A percentile compares a stretch with the other conserved stretches of the same genome.
Conservation (phyloP, 2,329 filamentous ascomycete genomes). For the Xylariaceae sp. region DNA sequence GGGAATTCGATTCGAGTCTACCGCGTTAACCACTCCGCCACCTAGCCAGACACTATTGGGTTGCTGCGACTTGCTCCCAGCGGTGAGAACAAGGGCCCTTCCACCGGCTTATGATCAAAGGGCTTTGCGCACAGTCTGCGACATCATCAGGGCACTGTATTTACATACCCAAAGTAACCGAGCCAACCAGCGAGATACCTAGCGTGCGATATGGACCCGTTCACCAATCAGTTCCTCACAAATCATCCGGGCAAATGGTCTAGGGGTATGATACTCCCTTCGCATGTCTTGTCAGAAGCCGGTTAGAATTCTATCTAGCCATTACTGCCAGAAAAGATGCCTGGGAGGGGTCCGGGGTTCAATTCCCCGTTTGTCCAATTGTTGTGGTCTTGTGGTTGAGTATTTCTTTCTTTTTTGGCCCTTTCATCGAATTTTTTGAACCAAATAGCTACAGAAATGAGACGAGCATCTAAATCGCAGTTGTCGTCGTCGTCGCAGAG, state of each 20-base stretch:
- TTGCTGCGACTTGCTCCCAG: not conserved
- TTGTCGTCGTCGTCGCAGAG: no score
- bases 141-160: no score
- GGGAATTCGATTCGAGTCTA: constrained; percentile 12
- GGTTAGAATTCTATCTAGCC: not conserved
- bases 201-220: not conserved
- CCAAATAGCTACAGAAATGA: no score
- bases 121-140: no score
- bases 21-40: constrained; percentile 19
- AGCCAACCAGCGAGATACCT: not conserved
- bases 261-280: constrained; percentile 19
- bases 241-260: constrained; percentile 13
- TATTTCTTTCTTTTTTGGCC: not conserved
- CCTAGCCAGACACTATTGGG: constrained; percentile 2
- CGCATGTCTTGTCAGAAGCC: constrained; percentile 2
- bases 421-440: no score
- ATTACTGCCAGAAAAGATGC: not conserved
- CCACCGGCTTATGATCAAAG: not conserved
- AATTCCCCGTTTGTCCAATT: constrained; percentile 21
- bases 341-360: constrained; percentile 24
- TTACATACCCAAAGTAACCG: not conserved
- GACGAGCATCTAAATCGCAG: no score
- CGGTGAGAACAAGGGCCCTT: not conserved
- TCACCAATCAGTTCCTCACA: constrained; percentile 1
- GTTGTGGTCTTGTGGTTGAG: not conserved